phyloP scores from a whole-genome alignment of 257 asterid genomes.

The Solanum chilense region DNA sequence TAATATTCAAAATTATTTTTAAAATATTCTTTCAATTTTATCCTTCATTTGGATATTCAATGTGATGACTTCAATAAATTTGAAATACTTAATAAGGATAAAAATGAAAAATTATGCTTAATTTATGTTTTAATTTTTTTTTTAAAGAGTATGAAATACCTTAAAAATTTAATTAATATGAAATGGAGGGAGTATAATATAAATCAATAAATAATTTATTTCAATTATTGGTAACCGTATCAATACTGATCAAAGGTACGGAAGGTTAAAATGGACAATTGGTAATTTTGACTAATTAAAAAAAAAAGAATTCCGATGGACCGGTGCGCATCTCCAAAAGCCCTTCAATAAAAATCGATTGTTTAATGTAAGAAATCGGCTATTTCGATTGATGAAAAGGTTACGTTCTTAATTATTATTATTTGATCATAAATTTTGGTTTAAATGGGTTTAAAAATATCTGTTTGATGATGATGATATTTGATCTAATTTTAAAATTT shows the following conservation, averaged over 20 bases:
- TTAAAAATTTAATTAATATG: too few relatives aligned
- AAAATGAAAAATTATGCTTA: too few relatives aligned
- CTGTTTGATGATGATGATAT: neutral
- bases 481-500: neutral
- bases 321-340: neutral
- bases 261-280: neutral
- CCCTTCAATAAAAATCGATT: neutral
- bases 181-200: neutral
- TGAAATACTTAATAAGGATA: too few relatives aligned
- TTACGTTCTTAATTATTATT: neutral
- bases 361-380: neutral
- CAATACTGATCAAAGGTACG: neutral
- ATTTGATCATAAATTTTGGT: neutral
- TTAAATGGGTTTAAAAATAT: neutral
- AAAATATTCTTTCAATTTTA: too few relatives aligned
- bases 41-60: too few relatives aligned
- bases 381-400: neutral
- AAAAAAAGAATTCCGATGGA: neutral
- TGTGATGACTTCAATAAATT: too few relatives aligned
- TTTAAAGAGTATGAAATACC: rapidly evolving
- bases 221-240: neutral
- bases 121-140: too few relatives aligned
- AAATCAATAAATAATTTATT: neutral
- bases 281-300: neutral
- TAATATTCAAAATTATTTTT: too few relatives aligned